Conservation (phyloP, 306 rosid species). For the Pyrus betulifolia region DNA sequence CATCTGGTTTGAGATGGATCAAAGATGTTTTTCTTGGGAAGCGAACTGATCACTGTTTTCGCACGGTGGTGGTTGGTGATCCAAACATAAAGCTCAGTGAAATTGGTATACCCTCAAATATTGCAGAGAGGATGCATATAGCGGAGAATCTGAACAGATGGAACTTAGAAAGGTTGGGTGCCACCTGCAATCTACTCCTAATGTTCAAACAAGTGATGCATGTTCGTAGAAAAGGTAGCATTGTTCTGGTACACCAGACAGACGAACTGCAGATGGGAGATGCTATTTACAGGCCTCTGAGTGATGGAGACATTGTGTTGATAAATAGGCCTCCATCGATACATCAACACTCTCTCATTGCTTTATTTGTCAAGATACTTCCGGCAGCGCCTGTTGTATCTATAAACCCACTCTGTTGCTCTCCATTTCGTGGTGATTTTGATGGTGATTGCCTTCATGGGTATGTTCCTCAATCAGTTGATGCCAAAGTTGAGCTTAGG, state of each 20-base stretch:
- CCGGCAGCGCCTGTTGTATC: conserved; percentile 59
- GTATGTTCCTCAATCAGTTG: conserved; percentile 75
- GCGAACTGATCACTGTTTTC: conserved; percentile 75
- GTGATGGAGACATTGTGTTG: conserved; percentile 68
- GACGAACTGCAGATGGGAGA: conserved; percentile 62
- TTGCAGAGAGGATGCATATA: conserved; percentile 72
- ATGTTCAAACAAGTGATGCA: conserved; percentile 53
- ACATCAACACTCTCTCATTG: conserved; percentile 84
- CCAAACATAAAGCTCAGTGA: conserved; percentile 72
- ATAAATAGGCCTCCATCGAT: conserved; percentile 96
- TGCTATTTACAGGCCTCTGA: conserved; percentile 58
- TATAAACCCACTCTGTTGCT: conserved; percentile 83
- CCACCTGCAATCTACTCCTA: conserved; percentile 49
- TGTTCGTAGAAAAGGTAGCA: conserved; percentile 48
- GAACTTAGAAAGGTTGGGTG: conserved; percentile 47
- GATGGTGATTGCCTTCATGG: conserved; percentile 99
- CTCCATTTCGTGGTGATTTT: conserved; percentile 93
- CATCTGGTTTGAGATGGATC: conserved; percentile 88
- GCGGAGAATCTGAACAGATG: conserved; percentile 60
- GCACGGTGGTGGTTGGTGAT: conserved; percentile 84
- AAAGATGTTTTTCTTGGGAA: conserved; percentile 94
- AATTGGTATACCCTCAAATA: conserved; percentile 72
- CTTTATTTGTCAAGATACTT: conserved; percentile 65
- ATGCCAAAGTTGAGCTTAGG: conserved; percentile 66
- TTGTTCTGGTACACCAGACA: conserved; percentile 32